Base-by-base conservation (phyloP, 1,139 yeast genomes). In the Nakaseomyces sp. region DNA sequence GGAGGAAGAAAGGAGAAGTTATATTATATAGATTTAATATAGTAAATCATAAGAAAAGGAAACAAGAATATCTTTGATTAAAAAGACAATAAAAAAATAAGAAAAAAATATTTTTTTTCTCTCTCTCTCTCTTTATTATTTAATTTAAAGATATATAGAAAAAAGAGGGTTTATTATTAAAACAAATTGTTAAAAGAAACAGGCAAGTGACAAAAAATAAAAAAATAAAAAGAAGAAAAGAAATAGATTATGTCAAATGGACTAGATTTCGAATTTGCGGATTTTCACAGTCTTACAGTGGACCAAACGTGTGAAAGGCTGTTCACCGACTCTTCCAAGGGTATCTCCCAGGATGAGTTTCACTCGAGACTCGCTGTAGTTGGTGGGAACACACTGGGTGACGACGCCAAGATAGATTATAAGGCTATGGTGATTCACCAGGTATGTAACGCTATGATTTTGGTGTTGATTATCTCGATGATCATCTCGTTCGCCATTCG, bases 381-480 rank as follows among this genome's bases (percentile, higher is more conserved):
- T 19, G 64, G 60, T 31, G 58, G 48, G 37, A 62, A 56, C 47
- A 46, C 56, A 18, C 50, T 57, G 10, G 66, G 65, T 13, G 63
- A 61, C 42, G 65, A 61, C 36, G 44, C 55, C 12, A 53, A 53
- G 36, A 77, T 79, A 46, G 64, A 89, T 43, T 50, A 76, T 17
- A 66, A 74, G 67, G 81, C 84, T 57, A 91, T 91, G 58, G 48
- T 87, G 19, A 72, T 85, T 45, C 87, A 82, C 45, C 93, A 93
- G 63, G 80, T 85, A 57, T 89, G 84, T 55, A 95, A 91, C 64
- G 97, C 97, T 9, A 74, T 91, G 70, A 89, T 91, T 51, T 68
- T 91, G 58, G 72, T 91, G 45, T 72, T 91, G 56, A 81, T 89
- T 43, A 96, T 93, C 0, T 86, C 96, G 0, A 96, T 97, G 4